A percentile compares a stretch with the other conserved stretches of the same genome.
Evolutionary conservation across 441 rosid genomes (phyloP).

Genomic region (Pelargonium exstipulatum): DNA sequence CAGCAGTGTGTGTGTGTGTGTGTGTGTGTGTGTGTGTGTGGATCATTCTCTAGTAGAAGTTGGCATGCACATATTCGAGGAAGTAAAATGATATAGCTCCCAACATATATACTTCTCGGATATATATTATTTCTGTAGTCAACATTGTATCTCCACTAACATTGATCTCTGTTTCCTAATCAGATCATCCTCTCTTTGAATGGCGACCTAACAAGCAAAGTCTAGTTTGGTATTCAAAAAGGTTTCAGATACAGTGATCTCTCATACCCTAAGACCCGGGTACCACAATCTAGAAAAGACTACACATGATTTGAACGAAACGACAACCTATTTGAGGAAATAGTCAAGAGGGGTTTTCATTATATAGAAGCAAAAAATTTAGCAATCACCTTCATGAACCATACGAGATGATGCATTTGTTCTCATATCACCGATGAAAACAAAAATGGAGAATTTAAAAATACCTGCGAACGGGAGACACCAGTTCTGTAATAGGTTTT

Average conservation of each 20-base stretch:
- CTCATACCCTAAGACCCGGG: no score
- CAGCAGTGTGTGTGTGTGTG: no score
- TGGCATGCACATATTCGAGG: no score
- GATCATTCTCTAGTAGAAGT: no score
- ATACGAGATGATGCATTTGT: neutral
- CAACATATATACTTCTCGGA: no score
- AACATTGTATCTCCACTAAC: neutral
- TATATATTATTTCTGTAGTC: neutral
- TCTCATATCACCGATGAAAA: neutral
- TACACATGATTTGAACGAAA: no score
- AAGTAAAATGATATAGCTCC: no score
- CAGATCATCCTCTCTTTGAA: neutral
- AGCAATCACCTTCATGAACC: neutral
- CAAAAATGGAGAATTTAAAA: neutral
- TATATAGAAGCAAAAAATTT: neutral
- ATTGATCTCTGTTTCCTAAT: neutral
- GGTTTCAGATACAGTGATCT: neutral
- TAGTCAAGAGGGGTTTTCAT: no score
- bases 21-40: no score
- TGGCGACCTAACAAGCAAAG: neutral
- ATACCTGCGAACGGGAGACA: conserved; percentile 88
- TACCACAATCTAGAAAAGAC: no score
- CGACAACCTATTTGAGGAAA: no score
- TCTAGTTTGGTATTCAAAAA: neutral
- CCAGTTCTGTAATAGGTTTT: conserved; percentile 62